Conservation (phyloP, 352 stramenopile species). For the Phytopythium chamaehyphon region DNA sequence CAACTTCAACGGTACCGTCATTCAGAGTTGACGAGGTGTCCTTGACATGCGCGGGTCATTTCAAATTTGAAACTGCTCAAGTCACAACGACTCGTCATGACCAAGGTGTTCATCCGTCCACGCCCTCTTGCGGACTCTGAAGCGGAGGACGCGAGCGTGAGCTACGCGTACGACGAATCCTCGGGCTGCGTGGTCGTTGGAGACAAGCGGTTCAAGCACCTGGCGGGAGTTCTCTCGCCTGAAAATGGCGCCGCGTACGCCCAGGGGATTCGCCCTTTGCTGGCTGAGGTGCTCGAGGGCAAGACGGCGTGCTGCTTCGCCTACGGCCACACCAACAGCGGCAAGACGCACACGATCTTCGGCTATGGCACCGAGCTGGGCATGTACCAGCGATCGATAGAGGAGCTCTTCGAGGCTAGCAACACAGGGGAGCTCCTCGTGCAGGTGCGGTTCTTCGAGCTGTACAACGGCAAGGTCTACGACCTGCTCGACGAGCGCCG, state of each 20-base stretch:
- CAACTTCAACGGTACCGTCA: no score
- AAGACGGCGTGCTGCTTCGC: conserved; percentile 49
- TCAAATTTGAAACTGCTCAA: no score
- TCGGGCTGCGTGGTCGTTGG: neutral
- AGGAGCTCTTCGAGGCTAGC: conserved; percentile 25
- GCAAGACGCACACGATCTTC: conserved; percentile 66
- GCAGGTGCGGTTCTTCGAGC: conserved; percentile 51
- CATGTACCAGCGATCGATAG: conserved; percentile 32
- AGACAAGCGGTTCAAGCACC: conserved; percentile 23
- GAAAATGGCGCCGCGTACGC: conserved; percentile 28
- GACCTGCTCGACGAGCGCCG: conserved; percentile 43
- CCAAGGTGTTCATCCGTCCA: conserved; percentile 34
- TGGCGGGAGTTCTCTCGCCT: conserved; percentile 33
- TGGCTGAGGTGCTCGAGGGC: conserved; percentile 19
- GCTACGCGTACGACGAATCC: conserved; percentile 12
- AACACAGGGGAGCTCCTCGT: conserved; percentile 15
- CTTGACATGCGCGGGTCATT: no score
- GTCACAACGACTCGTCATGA: conserved; percentile 12
- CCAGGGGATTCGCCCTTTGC: conserved; percentile 23
- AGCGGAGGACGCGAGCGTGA: conserved; percentile 13
- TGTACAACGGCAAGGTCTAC: conserved; percentile 58
- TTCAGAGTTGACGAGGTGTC: no score
- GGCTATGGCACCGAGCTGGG: conserved; percentile 37
- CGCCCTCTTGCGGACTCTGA: conserved; percentile 27
- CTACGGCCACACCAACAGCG: conserved; percentile 54